Base-by-base conservation (phyloP, 495 filamentous ascomycete species). In the Neurospora sp. region DNA sequence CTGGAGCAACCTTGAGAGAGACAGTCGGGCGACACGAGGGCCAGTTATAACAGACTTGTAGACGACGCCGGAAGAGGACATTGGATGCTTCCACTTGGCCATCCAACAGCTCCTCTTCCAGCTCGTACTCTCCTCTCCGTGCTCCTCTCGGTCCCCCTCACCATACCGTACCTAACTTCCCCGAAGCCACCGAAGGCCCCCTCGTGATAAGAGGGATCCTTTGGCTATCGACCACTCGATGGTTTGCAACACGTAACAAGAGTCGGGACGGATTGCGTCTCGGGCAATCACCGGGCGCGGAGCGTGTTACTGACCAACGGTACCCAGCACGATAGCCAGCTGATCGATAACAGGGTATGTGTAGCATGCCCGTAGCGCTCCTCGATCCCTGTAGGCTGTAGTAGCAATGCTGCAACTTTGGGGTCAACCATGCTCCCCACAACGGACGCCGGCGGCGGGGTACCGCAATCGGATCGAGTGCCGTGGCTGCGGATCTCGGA, bases 391-490 rank as follows among this genome's bases (percentile, higher is more conserved):
- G 54, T 66, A 66, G 54, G 27, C 31, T 66, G 54, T 11, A 59
- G 48, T 59, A 59, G 23, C 48, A 27, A 59, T 59, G 44, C 44
- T 48, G 44, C 44, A 10, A 23, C 46, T 48, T 48, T 48, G n/a
- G 48, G 23, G 38, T 27, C 9, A 44, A 72, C n/a, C 16, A 31
- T 71, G 69, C 71, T 23, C 42, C 72, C 72, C 76, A 79, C 74
- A 54, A 46, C 72, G 73, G 42, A 48, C 27, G 44, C 73, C 73
- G 75, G 70, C 59, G 72, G 77, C 74, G 76, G 74, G 74, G 76
- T 69, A 75, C 72, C 69, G 54, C 77, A 79, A 76, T 75, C 77
- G 77, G 76, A 77, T 77, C 75, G 75, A 59, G 71, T 75, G 31
- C 77, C 77, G 75, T 72, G 40, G 70, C 59, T 48, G 69, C 75